Base-by-base conservation (phyloP, 371 early-diverging fungal species). In the Syncephalis fuscata region DNA sequence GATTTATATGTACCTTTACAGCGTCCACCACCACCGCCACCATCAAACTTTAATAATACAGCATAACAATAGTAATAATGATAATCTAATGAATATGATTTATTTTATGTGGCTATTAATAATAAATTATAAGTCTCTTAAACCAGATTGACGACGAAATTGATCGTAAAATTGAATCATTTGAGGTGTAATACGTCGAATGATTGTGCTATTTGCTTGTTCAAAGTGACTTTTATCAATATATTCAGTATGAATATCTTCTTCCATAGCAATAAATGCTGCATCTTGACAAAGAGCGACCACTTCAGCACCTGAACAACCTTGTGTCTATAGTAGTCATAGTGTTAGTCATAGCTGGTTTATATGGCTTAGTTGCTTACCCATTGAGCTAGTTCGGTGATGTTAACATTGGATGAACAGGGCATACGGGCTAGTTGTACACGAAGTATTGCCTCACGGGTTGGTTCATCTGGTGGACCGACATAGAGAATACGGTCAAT, bases 401-500 rank as follows among this genome's bases (percentile, higher is more conserved):
- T 44, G 51, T 78, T 64, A 0, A 91, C 78, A 58, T 76, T 81
- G 0, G 9, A 16, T 17, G 63, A 67, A 36, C 67, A 65, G 1
- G 77, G 56, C 73, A 92, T 90, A 50, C 71, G 75, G 4, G 54
- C 53, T 10, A 78, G 56, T 57, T 82, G 86, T 20, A 92, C 75
- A 36, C 58, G 52, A 42, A 98, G 74, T 20, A 99, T 96, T 49
- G 83, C 80, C 16, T 57, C 61, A n/a, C 97, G 70, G 2, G 92
- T 73, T 1, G 57, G 67, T 11, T 60, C 43, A 59, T 94, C 88
- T 0, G 98, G 98, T 15, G 90, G 91, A 0, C 82, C 78, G 2
- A 99, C 88, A 56, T 94, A 93, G 0, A 98, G 65, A 43, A 94
- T 83, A 7, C 93, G 66, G 62, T 99, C 99, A 48, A 99, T 88